Percentiles rank a stretch among this genome's conserved stretches.
These are phyloP conservation scores for Lyophyllum atratum DNA, from an alignment of 768 basidiomycete species.

Conservation along the genomic window DNA sequence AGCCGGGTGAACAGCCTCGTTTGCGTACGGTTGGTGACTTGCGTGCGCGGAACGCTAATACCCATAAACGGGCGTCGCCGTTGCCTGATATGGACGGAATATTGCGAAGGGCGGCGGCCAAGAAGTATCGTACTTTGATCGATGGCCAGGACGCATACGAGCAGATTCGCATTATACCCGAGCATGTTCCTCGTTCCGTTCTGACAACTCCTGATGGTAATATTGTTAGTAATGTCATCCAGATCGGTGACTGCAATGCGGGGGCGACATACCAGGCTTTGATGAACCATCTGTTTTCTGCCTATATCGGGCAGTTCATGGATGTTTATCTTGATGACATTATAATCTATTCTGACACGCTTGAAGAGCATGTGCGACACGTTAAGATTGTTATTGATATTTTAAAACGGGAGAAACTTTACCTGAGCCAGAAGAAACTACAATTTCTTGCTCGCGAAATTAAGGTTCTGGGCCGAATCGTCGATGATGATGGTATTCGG, in stretches of 20 bases:
- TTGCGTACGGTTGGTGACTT: neutral
- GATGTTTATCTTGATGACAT: slow-evolving; percentile 7
- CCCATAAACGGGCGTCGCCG: neutral
- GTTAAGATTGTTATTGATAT: slow-evolving; percentile 24
- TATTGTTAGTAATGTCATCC: neutral
- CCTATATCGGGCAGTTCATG: slow-evolving; percentile 21
- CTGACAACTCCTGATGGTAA: neutral
- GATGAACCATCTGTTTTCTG: slow-evolving; percentile 36
- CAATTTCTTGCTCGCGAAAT: slow-evolving; percentile 19
- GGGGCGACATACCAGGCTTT: slow-evolving; percentile 37
- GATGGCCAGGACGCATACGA: slow-evolving; percentile 3
- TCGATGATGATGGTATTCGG: neutral
- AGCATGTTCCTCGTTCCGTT: neutral
- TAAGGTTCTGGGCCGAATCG: slow-evolving; percentile 21
- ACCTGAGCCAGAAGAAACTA: slow-evolving; percentile 27
- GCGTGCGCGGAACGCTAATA: neutral
- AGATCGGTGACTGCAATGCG: slow-evolving; percentile 10
- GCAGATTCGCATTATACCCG: neutral
- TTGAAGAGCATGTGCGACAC: slow-evolving; percentile 32
- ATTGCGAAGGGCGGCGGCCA: neutral
- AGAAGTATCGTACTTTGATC: slow-evolving; percentile 1
- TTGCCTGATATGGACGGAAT: neutral
- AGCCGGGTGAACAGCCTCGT: neutral
- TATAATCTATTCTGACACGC: slow-evolving; percentile 36
- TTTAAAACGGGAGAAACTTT: slow-evolving; percentile 24